Evolutionary conservation across 2,329 filamentous ascomycete genomes (phyloP).

Genomic region (Diaporthe citri): DNA sequence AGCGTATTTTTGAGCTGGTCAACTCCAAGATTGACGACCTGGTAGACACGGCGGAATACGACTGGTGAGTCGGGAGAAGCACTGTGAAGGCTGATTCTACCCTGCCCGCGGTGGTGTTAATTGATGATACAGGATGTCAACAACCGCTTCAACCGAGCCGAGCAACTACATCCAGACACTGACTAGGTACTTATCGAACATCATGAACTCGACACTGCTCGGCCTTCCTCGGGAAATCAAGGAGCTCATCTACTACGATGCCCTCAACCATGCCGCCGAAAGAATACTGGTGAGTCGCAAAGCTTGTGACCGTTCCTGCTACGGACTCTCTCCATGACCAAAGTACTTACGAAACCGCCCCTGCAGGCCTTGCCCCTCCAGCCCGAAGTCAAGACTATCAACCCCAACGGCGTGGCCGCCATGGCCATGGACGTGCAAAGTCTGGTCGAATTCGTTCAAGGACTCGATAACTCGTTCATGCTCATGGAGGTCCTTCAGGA

Average conservation of each 20-base stretch:
- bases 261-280: slow-evolving; percentile 88
- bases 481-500: slow-evolving; percentile 91
- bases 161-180: slow-evolving; percentile 97
- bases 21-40: slow-evolving; percentile 99
- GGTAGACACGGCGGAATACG: slow-evolving; percentile 96
- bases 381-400: slow-evolving; percentile 85
- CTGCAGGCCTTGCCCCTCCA: slow-evolving; percentile 81
- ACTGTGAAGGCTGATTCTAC: background rate
- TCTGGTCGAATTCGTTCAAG: slow-evolving; percentile 87
- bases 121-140: slow-evolving; percentile 59
- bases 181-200: slow-evolving; percentile 92
- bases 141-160: slow-evolving; percentile 75
- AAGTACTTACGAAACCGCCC: slow-evolving; percentile 39
- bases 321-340: background rate
- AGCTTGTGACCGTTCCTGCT: background rate
- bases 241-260: slow-evolving; percentile 97
- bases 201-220: slow-evolving; percentile 94
- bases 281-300: slow-evolving; percentile 76
- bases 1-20: slow-evolving; percentile 97
- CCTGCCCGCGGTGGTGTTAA: background rate
- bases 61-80: slow-evolving; percentile 71
- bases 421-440: slow-evolving; percentile 87
- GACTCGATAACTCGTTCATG: slow-evolving; percentile 86
- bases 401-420: slow-evolving; percentile 84
- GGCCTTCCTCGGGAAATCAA: slow-evolving; percentile 97